Percentiles rank a stretch among this genome's conserved stretches.
phyloP scores from a whole-genome alignment of 2,329 filamentous ascomycete species.

The Erysiphe pulchra region DNA sequence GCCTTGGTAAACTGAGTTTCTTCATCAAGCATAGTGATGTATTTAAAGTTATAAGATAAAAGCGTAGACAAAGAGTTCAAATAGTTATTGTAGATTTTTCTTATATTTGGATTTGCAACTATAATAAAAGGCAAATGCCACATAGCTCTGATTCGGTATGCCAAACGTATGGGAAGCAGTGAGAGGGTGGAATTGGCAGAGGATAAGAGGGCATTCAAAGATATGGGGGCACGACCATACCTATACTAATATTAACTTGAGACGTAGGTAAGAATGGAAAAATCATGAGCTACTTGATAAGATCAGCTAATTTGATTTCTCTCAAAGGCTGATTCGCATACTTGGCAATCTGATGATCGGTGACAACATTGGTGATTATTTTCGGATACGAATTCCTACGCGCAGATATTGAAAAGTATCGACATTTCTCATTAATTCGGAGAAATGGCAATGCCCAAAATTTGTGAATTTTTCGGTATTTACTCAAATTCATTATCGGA shows the following conservation, averaged over 20 bases:
- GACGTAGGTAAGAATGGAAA: neutral
- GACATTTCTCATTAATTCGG: too few species aligned
- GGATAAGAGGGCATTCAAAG: conserved; percentile 51
- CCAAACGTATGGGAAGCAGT: conserved; percentile 73
- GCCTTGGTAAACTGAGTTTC: conserved; percentile 81
- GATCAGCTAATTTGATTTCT: conserved; percentile 59
- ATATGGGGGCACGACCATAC: conserved; percentile 62
- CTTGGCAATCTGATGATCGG: conserved; percentile 52
- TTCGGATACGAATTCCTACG: too few species aligned
- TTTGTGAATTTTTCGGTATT: too few species aligned
- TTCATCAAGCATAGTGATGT: conserved; percentile 54
- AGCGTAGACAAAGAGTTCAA: conserved; percentile 77
- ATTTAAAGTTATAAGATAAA: conserved; percentile 38
- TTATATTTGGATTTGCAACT: conserved; percentile 89
- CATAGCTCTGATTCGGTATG: conserved; percentile 77
- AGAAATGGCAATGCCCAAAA: too few species aligned
- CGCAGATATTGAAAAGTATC: too few species aligned
- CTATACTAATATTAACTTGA: conserved; percentile 14
- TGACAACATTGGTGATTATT: conserved; percentile 19
- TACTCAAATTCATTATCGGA: too few species aligned
- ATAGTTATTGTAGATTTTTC: conserved; percentile 88
- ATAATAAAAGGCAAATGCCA: conserved; percentile 93
- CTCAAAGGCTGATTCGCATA: conserved; percentile 59
- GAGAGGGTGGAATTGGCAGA: conserved; percentile 92
- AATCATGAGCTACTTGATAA: conserved; percentile 42